Percentiles rank a stretch among this genome's conserved stretches.
Conservation (phyloP, 2,329 filamentous ascomycete genomes). For the Cytospora paraplurivora region DNA sequence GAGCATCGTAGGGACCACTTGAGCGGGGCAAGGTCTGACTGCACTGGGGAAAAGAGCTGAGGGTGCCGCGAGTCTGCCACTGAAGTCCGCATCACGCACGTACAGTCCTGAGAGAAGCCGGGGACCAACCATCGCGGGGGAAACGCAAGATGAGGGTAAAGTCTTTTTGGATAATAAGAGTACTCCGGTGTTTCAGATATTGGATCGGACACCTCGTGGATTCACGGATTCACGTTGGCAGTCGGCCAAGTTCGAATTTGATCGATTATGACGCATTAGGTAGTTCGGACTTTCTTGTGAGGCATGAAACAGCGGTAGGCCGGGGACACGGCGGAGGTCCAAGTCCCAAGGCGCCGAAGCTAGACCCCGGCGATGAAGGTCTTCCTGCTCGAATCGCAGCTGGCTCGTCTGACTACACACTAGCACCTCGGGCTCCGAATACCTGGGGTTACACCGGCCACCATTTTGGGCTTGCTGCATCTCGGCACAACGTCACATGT, state of each 20-base stretch:
- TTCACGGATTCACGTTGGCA: not conserved
- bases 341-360: conserved; percentile 12
- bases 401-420: not conserved
- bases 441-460: conserved; percentile 6
- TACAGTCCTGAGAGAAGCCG: too few relatives aligned
- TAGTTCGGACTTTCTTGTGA: not conserved
- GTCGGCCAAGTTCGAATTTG: not conserved
- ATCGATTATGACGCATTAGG: not conserved
- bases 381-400: not conserved
- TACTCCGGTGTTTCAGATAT: conserved; percentile 3
- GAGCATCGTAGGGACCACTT: not conserved
- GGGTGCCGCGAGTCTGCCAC: not conserved
- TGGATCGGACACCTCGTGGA: conserved; percentile 3
- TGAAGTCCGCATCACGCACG: not conserved
- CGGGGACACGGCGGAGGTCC: not conserved
- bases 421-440: conserved; percentile 4
- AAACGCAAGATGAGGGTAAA: not conserved
- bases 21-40: not conserved
- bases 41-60: not conserved
- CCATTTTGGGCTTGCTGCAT: conserved; percentile 6
- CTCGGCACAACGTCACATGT: conserved; percentile 1
- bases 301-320: not conserved
- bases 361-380: not conserved
- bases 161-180: not conserved
- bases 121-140: not conserved